Evolutionary conservation across 2,329 filamentous ascomycete species (phyloP).

Genomic region (Hymenoscyphus fraxineus): DNA sequence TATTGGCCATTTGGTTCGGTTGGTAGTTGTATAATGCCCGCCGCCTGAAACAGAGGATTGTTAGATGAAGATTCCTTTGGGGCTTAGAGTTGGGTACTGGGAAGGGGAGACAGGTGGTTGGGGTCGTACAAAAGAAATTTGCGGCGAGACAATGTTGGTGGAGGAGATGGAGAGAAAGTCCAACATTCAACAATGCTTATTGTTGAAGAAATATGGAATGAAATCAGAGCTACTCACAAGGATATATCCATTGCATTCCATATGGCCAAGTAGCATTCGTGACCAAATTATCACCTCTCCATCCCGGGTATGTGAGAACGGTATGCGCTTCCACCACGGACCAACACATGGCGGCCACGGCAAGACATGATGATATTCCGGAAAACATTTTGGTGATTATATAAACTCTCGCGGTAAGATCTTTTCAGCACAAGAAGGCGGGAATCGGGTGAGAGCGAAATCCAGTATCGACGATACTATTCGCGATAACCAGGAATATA

Average conservation of each 20-base stretch:
- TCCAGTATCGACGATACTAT: conserved; percentile 6
- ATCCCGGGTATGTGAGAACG: conserved; percentile 38
- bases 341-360: conserved; percentile 18
- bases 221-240: conserved; percentile 33
- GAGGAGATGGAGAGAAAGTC: background rate
- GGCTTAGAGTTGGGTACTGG: background rate
- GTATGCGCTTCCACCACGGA: conserved; percentile 38
- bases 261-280: conserved; percentile 37
- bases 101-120: background rate
- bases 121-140: background rate
- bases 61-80: conserved; percentile 10
- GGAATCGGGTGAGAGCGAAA: conserved; percentile 1
- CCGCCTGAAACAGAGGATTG: conserved; percentile 58
- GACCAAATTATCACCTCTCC: conserved; percentile 39
- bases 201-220: background rate
- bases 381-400: conserved; percentile 15
- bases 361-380: conserved; percentile 9
- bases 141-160: background rate
- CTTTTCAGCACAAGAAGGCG: background rate
- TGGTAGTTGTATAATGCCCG: conserved; percentile 70
- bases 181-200: background rate
- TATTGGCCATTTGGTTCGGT: conserved; percentile 90
- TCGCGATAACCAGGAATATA: background rate
- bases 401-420: background rate
- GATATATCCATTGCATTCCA: conserved; percentile 39